These are phyloP conservation scores for Fusarium foetens DNA, from an alignment of 2,329 filamentous ascomycete genomes.

Conservation along the genomic window DNA sequence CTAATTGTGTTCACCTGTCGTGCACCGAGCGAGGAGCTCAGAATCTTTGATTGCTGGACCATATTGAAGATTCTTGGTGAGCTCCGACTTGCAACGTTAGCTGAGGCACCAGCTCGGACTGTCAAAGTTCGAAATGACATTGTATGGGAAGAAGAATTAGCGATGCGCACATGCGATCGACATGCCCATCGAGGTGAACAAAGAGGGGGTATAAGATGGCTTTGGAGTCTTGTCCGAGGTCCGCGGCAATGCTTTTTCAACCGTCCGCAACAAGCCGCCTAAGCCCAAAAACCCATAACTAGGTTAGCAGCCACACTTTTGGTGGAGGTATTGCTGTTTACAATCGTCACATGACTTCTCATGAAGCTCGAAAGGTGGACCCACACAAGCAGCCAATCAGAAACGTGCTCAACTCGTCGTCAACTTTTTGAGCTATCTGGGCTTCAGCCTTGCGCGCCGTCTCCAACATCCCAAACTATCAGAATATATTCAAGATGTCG, in stretches of 20 bases:
- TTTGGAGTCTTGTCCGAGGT: conserved; percentile 34
- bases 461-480: conserved; percentile 31
- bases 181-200: conserved; percentile 50
- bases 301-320: conserved; percentile 35
- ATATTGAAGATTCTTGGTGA: conserved; percentile 65
- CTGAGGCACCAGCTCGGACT: conserved; percentile 64
- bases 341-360: conserved; percentile 37
- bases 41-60: conserved; percentile 83
- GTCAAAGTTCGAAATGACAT: conserved; percentile 69
- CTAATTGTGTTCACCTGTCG: conserved; percentile 43
- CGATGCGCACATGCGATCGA: conserved; percentile 50
- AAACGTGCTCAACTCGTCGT: conserved; percentile 14
- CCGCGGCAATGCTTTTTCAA: conserved; percentile 50
- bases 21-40: conserved; percentile 64
- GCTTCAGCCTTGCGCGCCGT: conserved; percentile 50
- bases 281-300: conserved; percentile 38
- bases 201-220: conserved; percentile 30
- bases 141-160: conserved; percentile 49
- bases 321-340: conserved; percentile 3
- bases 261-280: conserved; percentile 41
- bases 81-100: conserved; percentile 56
- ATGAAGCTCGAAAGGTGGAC: neutral
- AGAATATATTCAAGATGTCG: conserved; percentile 59
- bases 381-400: conserved; percentile 45
- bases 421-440: conserved; percentile 48